Evolutionary conservation across 148 eudicot species (phyloP).

Genomic region (Chenopodium berlandieri): DNA sequence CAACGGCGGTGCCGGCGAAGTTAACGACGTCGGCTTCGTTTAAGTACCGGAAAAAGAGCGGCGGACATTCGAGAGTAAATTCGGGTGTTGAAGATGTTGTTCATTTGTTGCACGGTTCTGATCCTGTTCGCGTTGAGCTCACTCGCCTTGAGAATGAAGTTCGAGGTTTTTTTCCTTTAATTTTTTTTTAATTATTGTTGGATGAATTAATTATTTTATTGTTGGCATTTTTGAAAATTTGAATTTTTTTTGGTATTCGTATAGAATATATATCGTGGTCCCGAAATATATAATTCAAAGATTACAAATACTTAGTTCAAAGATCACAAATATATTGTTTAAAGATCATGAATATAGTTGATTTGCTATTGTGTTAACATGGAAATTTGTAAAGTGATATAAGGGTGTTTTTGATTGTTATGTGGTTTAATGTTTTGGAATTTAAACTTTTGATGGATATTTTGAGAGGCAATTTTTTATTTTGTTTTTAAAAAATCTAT

Average conservation of each 20-base stretch:
- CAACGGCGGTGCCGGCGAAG: slow-evolving; percentile 30
- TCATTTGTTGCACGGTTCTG: slow-evolving; percentile 74
- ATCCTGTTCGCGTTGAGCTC: slow-evolving; percentile 89
- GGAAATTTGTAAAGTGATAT: too few species aligned
- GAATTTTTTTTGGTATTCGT: background rate
- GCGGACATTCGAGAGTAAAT: slow-evolving; percentile 41
- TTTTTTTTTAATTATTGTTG: background rate
- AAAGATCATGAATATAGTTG: too few species aligned
- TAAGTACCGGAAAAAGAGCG: slow-evolving; percentile 43
- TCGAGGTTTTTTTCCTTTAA: slow-evolving; percentile 47
- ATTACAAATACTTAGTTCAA: too few species aligned
- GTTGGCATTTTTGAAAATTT: slow-evolving; percentile 11
- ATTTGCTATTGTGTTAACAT: too few species aligned
- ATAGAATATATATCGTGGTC: too few species aligned
- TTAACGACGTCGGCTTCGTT: slow-evolving; percentile 46
- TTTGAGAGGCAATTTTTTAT: too few species aligned
- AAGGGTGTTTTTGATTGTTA: too few species aligned
- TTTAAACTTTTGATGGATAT: too few species aligned
- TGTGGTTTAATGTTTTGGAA: too few species aligned
- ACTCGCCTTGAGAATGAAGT: slow-evolving; percentile 83
- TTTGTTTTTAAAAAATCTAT: too few species aligned
- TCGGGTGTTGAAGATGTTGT: slow-evolving; percentile 60
- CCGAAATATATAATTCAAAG: too few species aligned
- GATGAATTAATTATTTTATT: background rate
- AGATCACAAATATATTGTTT: too few species aligned